Evolutionary conservation across 2,329 filamentous ascomycete species (phyloP).

Genomic region (Microcyclosporella mali): DNA sequence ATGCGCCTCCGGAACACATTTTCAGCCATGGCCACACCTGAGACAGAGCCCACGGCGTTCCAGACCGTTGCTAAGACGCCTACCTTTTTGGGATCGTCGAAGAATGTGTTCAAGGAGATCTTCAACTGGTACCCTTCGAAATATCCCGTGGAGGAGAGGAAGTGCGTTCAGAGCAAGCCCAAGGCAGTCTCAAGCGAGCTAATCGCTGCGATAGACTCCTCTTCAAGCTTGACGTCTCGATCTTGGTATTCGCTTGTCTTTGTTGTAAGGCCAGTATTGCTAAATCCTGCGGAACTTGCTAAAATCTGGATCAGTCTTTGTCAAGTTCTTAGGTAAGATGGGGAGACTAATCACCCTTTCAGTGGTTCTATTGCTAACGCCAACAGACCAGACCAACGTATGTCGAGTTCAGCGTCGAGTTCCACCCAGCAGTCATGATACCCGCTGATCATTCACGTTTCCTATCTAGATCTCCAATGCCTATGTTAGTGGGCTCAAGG

Average conservation of each 20-base stretch:
- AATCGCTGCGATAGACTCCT: slow-evolving; percentile 4
- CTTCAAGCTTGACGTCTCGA: slow-evolving; percentile 14
- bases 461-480: slow-evolving; percentile 40
- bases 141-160: slow-evolving; percentile 5
- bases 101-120: slow-evolving; percentile 7
- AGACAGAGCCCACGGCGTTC: too few species aligned
- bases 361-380: too few species aligned
- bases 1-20: too few species aligned
- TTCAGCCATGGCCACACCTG: too few species aligned
- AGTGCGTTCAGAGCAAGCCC: not conserved
- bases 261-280: not conserved
- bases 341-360: not conserved
- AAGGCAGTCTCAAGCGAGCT: not conserved
- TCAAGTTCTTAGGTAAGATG: slow-evolving; percentile 7
- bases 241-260: slow-evolving; percentile 1
- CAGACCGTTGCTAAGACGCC: too few species aligned
- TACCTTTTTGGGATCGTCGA: too few species aligned
- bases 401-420: too few species aligned
- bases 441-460: too few species aligned
- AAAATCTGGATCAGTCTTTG: slow-evolving; percentile 1
- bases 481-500: slow-evolving; percentile 40
- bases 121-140: slow-evolving; percentile 10
- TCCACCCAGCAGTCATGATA: too few species aligned
- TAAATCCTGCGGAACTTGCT: not conserved
- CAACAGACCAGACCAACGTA: not conserved